Evolutionary conservation across 306 rosid genomes (phyloP).

Genomic region (Cucurbita ficifolia): DNA sequence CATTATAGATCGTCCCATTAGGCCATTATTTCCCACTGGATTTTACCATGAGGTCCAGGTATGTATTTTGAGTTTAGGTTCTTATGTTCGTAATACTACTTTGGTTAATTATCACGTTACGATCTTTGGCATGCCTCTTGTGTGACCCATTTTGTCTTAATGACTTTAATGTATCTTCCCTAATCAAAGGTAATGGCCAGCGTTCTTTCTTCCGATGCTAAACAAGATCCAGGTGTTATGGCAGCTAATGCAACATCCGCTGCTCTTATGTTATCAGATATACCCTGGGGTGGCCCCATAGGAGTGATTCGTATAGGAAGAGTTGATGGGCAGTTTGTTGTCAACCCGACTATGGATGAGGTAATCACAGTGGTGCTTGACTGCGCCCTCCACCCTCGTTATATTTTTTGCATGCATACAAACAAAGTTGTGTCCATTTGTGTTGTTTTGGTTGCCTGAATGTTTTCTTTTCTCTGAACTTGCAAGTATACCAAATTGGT

Average conservation of each 20-base stretch:
- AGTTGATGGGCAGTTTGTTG: slow-evolving; percentile 54
- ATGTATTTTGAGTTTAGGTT: slow-evolving; percentile 4
- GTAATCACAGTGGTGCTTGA: slow-evolving; percentile 16
- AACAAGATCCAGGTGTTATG: slow-evolving; percentile 82
- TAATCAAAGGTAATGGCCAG: slow-evolving; percentile 63
- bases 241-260: slow-evolving; percentile 88
- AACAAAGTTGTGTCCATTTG: not conserved
- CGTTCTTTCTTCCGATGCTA: slow-evolving; percentile 84
- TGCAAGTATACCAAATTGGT: not conserved
- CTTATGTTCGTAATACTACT: not conserved
- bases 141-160: not conserved
- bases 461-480: not conserved
- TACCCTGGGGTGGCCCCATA: slow-evolving; percentile 97
- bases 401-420: not conserved
- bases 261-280: slow-evolving; percentile 93
- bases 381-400: not conserved
- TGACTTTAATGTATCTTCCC: not conserved
- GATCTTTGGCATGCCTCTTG: not conserved
- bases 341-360: slow-evolving; percentile 92
- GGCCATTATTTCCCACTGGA: slow-evolving; percentile 81
- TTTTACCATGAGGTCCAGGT: slow-evolving; percentile 98
- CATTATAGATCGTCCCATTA: slow-evolving; percentile 76
- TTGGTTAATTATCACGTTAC: not conserved
- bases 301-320: slow-evolving; percentile 88
- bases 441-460: not conserved